Conservation (phyloP, 2,329 filamentous ascomycete species). For the Chrysoporthe cubensis region DNA sequence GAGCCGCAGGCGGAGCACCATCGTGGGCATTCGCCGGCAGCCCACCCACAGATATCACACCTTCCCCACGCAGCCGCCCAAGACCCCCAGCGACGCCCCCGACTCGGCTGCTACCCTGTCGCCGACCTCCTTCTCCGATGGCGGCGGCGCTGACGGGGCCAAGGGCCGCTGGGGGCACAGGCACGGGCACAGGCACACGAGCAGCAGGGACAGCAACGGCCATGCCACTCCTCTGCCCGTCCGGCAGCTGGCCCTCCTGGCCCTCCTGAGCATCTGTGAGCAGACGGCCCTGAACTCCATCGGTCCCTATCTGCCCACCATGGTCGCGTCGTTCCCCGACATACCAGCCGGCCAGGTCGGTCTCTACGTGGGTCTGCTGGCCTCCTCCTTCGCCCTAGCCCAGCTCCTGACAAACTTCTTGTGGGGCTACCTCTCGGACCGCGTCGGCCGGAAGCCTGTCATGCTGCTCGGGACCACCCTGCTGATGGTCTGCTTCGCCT, state of each 20-base stretch:
- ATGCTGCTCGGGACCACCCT: constrained; percentile 82
- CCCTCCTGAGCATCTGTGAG: constrained; percentile 86
- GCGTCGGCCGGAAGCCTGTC: constrained; percentile 79
- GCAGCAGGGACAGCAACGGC: constrained; percentile 37
- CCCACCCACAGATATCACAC: constrained; percentile 73
- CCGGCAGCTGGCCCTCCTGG: constrained; percentile 81
- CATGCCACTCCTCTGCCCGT: constrained; percentile 77
- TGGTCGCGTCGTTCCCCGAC: constrained; percentile 85
- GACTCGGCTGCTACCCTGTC: constrained; percentile 33
- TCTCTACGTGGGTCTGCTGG: constrained; percentile 87
- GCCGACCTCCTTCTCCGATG: constrained; percentile 34
- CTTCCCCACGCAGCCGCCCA: constrained; percentile 76
- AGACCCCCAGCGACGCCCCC: constrained; percentile 61
- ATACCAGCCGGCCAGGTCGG: constrained; percentile 74
- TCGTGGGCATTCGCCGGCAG: constrained; percentile 40
- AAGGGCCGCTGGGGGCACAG: neutral
- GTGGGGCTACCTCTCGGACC: constrained; percentile 84
- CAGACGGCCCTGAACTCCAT: constrained; percentile 98
- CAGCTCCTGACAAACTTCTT: constrained; percentile 92
- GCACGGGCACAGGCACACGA: constrained; percentile 29
- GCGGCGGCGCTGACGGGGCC: constrained; percentile 7
- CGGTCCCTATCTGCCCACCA: constrained; percentile 89
- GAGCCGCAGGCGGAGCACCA: constrained; percentile 19
- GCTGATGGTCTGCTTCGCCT: constrained; percentile 78
- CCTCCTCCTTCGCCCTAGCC: constrained; percentile 88